These are phyloP conservation scores for Myxozyma sirexii DNA, from an alignment of 805 yeast genomes.

Conservation along the genomic window DNA sequence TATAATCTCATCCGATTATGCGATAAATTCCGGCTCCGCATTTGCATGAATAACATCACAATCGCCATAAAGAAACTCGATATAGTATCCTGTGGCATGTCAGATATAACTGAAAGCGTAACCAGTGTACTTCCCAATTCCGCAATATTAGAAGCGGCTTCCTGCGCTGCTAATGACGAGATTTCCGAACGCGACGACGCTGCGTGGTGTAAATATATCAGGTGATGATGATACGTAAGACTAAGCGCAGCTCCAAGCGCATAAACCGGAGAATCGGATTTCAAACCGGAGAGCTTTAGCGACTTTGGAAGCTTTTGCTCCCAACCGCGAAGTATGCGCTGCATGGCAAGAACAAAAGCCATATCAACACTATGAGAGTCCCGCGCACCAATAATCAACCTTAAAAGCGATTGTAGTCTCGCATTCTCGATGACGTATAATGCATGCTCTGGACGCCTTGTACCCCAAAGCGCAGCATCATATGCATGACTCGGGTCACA, in stretches of 20 bases:
- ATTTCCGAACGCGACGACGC: background rate
- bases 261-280: background rate
- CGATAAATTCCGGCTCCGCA: background rate
- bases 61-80: slow-evolving; percentile 29
- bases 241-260: slow-evolving; percentile 12
- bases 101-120: slow-evolving; percentile 6
- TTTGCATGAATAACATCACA: slow-evolving; percentile 18
- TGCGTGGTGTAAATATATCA: slow-evolving; percentile 27
- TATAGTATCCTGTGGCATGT: slow-evolving; percentile 26
- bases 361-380: background rate
- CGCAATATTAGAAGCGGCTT: slow-evolving; percentile 15
- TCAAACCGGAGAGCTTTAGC: background rate
- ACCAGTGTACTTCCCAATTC: slow-evolving; percentile 20
- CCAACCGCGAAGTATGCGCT: background rate
- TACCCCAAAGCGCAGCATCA: background rate
- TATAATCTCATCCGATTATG: background rate
- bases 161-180: slow-evolving; percentile 6
- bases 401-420: background rate
- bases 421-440: slow-evolving; percentile 2
- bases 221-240: slow-evolving; percentile 25
- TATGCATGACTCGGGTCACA: background rate
- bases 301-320: background rate
- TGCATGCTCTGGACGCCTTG: background rate
- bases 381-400: slow-evolving; percentile 2
- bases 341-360: slow-evolving; percentile 5